Base-by-base conservation (phyloP, 345 rosid genomes). In the Corchorus capsularis region DNA sequence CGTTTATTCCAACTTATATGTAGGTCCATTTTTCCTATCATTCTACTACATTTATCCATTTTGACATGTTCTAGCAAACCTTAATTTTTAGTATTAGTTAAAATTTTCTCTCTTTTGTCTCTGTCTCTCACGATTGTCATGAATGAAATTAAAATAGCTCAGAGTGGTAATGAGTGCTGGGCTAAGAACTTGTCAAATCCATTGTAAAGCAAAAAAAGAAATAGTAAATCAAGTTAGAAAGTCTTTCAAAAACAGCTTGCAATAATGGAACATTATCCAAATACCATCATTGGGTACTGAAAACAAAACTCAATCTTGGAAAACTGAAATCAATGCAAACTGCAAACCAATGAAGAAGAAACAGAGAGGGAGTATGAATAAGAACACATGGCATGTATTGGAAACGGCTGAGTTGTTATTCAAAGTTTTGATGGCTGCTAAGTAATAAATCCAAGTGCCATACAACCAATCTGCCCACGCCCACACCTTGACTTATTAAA, bases 391-490 rank as follows among this genome's bases (percentile, higher is more conserved):
- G 34, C 71, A 39, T 3, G 43, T 8, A 6, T 63, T 5, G 5
- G 12, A 1, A 6, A 27, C 27, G 41, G 22, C 47, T 37, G 56
- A 64, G 69, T 54, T 55, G 50, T n/a, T 54, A 17, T 37, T 15
- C 71, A 35, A 35, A 62, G 53, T 57, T 49, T 27, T 62, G 63
- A 35, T 17, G 59, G 12, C 59, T 54, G 52, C 35, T 35, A 8
- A 34, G 20, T 55, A 68, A 50, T 45, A 6, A 60, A 47, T 70
- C 47, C 4, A n/a, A 39, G 76, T 78, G 80, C 76, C 72, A 64
- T 4, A 11, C 74, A 62, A 16, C 52, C 55, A 61, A 45, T 62
- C 19, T 41, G 41, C 60, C 55, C 75, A 70, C 64, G n/a, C 19
- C 47, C 17, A 13, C 17, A 13, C 63, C 34, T 73, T 67, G 78